phyloP scores from a whole-genome alignment of 2,329 filamentous ascomycete species.

The Trichoderma sp. region DNA sequence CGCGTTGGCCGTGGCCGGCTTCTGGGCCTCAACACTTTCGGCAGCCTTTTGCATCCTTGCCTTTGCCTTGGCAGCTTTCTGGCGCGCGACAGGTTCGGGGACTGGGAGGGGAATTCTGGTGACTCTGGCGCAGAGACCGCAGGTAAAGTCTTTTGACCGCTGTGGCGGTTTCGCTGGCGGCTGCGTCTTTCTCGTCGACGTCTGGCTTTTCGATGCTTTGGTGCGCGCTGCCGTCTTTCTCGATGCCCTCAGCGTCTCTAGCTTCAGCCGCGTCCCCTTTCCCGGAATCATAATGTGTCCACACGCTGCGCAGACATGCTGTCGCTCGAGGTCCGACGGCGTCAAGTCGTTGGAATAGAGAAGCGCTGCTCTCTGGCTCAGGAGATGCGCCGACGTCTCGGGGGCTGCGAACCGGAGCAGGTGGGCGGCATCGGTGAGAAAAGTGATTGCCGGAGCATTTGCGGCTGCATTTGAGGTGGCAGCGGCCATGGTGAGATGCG shows the following conservation, averaged over 20 bases:
- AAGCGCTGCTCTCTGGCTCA: conserved; percentile 55
- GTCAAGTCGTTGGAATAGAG: conserved; percentile 51
- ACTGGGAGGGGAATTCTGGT: conserved; percentile 48
- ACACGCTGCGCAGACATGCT: conserved; percentile 61
- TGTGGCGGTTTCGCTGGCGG: conserved; percentile 9
- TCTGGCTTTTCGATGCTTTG: too few relatives aligned
- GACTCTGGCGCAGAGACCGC: conserved; percentile 49
- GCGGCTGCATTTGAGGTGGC: conserved; percentile 25
- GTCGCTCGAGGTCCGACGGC: conserved; percentile 52
- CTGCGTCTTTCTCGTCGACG: not conserved
- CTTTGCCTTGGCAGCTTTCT: conserved; percentile 10
- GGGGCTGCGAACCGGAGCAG: conserved; percentile 56
- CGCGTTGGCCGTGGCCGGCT: conserved; percentile 51
- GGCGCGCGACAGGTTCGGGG: conserved; percentile 40
- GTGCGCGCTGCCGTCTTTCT: not conserved
- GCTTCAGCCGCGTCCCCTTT: conserved; percentile 45
- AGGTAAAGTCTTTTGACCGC: conserved; percentile 41
- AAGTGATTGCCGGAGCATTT: conserved; percentile 42
- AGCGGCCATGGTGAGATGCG: not conserved
- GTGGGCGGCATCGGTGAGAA: conserved; percentile 62
- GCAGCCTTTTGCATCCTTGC: not conserved
- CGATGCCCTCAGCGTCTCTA: conserved; percentile 38
- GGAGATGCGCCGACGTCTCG: conserved; percentile 61
- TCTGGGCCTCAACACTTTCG: conserved; percentile 13
- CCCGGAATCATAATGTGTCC: conserved; percentile 63